Percentiles rank a stretch among this genome's conserved stretches.
Evolutionary conservation across 129 eudicot genomes (phyloP).

Genomic region (Deinandra increscens): DNA sequence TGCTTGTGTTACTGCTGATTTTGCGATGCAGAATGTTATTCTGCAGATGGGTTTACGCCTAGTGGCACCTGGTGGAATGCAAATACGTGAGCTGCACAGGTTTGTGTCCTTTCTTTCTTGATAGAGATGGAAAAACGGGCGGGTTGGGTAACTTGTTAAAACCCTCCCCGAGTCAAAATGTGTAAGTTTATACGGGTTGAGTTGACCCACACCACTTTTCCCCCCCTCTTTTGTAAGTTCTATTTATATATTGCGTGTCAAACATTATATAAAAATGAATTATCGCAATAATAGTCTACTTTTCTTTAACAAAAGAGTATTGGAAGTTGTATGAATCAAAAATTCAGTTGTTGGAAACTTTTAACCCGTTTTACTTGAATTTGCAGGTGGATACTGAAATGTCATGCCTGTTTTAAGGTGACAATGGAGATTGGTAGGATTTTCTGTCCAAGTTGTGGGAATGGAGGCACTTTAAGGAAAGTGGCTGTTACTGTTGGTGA

Average conservation of each 20-base stretch:
- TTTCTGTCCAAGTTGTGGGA: conserved; percentile 92
- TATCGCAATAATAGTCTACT: too few species aligned
- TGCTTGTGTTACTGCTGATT: conserved; percentile 88
- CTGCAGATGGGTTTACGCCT: conserved; percentile 95
- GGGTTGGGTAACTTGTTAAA: not conserved
- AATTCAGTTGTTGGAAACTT: not conserved
- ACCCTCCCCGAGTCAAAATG: not conserved
- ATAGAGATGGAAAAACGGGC: not conserved
- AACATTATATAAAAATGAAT: not conserved
- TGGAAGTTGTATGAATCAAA: too few species aligned
- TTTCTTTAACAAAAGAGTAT: too few species aligned
- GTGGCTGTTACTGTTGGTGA: conserved; percentile 96
- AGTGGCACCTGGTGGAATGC: conserved; percentile 98
- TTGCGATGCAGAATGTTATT: conserved; percentile 94
- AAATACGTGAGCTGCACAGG: conserved; percentile 95
- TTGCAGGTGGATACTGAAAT: conserved; percentile 85
- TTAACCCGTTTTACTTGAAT: conserved; percentile 15
- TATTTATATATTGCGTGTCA: not conserved
- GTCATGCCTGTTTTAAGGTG: conserved; percentile 94
- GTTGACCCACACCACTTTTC: not conserved
- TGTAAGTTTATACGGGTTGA: not conserved
- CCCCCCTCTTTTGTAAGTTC: not conserved
- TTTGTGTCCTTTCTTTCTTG: conserved; percentile 21
- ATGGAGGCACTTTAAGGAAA: conserved; percentile 92
- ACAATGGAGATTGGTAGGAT: conserved; percentile 82